Evolutionary conservation across 2,329 filamentous ascomycete genomes (phyloP).

Genomic region (Diaporthe ilicicola): DNA sequence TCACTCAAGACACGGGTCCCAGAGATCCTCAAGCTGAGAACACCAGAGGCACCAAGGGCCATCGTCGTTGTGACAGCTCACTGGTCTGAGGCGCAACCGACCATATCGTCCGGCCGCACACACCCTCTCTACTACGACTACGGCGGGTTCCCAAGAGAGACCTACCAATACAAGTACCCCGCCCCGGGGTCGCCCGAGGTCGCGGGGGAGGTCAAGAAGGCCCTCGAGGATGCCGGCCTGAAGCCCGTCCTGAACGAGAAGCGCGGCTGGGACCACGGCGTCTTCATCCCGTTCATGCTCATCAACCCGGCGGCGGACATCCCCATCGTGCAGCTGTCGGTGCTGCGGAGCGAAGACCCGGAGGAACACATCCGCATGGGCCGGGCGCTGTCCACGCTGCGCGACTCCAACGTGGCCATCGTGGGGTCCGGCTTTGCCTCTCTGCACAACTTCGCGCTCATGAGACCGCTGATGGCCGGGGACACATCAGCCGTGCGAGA

Average conservation of each 20-base stretch:
- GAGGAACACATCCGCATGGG: constrained; percentile 60
- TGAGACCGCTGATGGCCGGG: constrained; percentile 48
- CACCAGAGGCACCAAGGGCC: constrained; percentile 56
- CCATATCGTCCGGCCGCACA: constrained; percentile 57
- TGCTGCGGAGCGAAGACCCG: constrained; percentile 61
- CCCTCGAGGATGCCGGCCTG: constrained; percentile 56
- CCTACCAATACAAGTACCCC: constrained; percentile 64
- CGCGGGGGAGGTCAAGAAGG: constrained; percentile 56
- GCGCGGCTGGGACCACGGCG: constrained; percentile 67
- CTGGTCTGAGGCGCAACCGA: constrained; percentile 59
- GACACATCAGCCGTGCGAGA: constrained; percentile 35
- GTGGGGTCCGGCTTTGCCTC: constrained; percentile 68
- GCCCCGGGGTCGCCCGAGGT: constrained; percentile 64
- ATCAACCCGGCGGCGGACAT: constrained; percentile 60
- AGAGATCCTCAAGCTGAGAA: constrained; percentile 62
- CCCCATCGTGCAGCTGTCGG: constrained; percentile 66
- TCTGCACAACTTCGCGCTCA: constrained; percentile 61
- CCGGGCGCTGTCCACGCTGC: constrained; percentile 58
- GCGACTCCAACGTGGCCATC: constrained; percentile 63
- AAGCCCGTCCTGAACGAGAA: constrained; percentile 47
- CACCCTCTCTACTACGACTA: constrained; percentile 67
- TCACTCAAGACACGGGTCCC: constrained; percentile 64
- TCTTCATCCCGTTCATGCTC: constrained; percentile 66
- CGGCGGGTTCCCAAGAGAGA: constrained; percentile 64
- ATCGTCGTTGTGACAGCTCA: constrained; percentile 68